Percentiles rank a stretch among this genome's conserved stretches.
These are phyloP conservation scores for Inga laurina DNA, from an alignment of 306 rosid genomes.

Conservation along the genomic window DNA sequence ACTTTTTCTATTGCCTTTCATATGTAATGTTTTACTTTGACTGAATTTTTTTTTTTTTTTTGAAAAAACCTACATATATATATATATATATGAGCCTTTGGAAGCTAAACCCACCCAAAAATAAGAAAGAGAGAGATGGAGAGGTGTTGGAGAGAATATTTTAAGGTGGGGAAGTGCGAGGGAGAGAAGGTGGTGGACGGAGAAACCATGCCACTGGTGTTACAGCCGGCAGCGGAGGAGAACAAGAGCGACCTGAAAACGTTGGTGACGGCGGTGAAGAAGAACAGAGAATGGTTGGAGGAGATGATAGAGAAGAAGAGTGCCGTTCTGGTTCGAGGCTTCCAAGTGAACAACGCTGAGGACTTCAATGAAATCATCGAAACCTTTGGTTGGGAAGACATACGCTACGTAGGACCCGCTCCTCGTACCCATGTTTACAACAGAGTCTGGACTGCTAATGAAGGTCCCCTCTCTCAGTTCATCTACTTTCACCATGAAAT, in stretches of 20 bases:
- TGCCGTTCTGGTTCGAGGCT: constrained; percentile 76
- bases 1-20: too few species aligned
- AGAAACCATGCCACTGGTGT: constrained; percentile 70
- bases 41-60: not conserved
- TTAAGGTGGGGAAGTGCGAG: constrained; percentile 70
- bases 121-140: constrained; percentile 42
- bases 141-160: constrained; percentile 48
- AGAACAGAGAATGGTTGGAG: constrained; percentile 74
- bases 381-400: constrained; percentile 72
- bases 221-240: constrained; percentile 53
- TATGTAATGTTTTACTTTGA: not conserved
- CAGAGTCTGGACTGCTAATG: constrained; percentile 88
- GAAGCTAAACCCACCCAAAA: not conserved
- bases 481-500: constrained; percentile 88
- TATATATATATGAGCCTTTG: not conserved
- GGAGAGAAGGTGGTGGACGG: constrained; percentile 80
- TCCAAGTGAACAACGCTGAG: constrained; percentile 52
- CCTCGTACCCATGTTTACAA: constrained; percentile 78
- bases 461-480: constrained; percentile 89
- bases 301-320: constrained; percentile 69
- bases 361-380: constrained; percentile 73
- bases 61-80: too few species aligned
- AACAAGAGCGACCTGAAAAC: constrained; percentile 46
- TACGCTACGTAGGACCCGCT: constrained; percentile 81
- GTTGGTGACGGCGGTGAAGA: constrained; percentile 43